Percentiles rank a stretch among this genome's conserved stretches.
These are phyloP conservation scores for Cladosporium velox DNA, from an alignment of 2,329 filamentous ascomycete genomes.

Conservation along the genomic window DNA sequence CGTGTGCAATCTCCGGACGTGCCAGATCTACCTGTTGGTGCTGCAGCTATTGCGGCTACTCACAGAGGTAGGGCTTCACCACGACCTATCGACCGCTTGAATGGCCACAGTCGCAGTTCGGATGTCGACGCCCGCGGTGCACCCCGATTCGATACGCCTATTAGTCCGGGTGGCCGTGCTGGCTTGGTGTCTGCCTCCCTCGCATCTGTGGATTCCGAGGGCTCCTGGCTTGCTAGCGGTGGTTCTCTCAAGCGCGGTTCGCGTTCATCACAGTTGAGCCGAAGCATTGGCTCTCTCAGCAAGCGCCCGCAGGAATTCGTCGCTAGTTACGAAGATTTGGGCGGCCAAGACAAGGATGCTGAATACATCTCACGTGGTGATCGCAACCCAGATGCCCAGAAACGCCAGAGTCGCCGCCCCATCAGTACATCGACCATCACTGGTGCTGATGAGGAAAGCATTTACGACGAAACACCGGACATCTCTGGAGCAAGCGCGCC, in stretches of 20 bases:
- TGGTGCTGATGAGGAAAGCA: conserved; percentile 38
- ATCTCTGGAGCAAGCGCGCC: conserved; percentile 24
- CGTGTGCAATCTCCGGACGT: conserved; percentile 75
- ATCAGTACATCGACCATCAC: conserved; percentile 36
- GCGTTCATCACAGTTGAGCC: conserved; percentile 47
- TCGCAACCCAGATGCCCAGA: not conserved
- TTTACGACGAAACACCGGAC: conserved; percentile 4
- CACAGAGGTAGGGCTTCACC: conserved; percentile 13
- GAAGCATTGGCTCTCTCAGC: conserved; percentile 50
- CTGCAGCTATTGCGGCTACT: conserved; percentile 36
- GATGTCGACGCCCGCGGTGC: conserved; percentile 14
- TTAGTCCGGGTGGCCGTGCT: conserved; percentile 27
- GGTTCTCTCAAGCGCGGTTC: conserved; percentile 57
- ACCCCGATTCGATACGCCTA: conserved; percentile 46
- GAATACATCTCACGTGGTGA: conserved; percentile 62
- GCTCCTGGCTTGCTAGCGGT: conserved; percentile 84
- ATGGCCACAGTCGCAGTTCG: conserved; percentile 13
- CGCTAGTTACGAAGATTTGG: conserved; percentile 66
- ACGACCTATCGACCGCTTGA: conserved; percentile 7
- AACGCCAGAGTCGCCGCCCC: not conserved
- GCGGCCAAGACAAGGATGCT: conserved; percentile 59
- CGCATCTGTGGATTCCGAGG: conserved; percentile 93
- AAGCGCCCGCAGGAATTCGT: conserved; percentile 54
- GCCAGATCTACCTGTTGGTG: conserved; percentile 45
- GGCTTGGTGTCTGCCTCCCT: conserved; percentile 72